These are phyloP conservation scores for Arxiozyma telluris DNA, from an alignment of 1,139 yeast genomes.

Conservation along the genomic window DNA sequence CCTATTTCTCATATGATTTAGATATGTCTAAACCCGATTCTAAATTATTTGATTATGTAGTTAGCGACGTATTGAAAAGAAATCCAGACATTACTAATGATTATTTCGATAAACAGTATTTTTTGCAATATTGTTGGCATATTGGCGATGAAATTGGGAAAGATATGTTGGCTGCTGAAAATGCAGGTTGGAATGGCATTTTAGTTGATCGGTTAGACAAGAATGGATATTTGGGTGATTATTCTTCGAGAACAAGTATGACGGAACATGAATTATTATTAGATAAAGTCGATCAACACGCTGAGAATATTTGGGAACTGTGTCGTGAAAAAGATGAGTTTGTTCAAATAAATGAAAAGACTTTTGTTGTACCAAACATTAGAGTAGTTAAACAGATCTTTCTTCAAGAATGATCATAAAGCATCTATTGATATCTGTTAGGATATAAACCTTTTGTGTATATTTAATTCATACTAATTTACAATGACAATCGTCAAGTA, in stretches of 20 bases:
- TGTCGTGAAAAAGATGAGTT: conserved; percentile 14
- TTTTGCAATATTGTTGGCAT: conserved; percentile 44
- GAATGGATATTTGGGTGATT: conserved; percentile 18
- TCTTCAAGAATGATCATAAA: background rate
- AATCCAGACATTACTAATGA: conserved; percentile 11
- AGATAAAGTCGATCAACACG: conserved; percentile 23
- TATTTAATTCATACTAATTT: background rate
- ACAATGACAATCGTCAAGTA: background rate
- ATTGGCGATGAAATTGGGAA: conserved; percentile 52
- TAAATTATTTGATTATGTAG: conserved; percentile 39
- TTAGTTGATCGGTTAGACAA: conserved; percentile 39
- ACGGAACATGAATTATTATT: conserved; percentile 18
- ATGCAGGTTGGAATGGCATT: conserved; percentile 56
- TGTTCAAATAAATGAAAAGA: conserved; percentile 14
- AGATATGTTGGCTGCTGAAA: conserved; percentile 45
- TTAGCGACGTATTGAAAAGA: conserved; percentile 22
- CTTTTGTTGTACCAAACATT: conserved; percentile 22
- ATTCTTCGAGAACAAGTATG: conserved; percentile 6
- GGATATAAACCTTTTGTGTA: background rate
- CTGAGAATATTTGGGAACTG: conserved; percentile 13
- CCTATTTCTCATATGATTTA: conserved; percentile 48
- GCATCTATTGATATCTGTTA: background rate
- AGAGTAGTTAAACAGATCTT: conserved; percentile 10
- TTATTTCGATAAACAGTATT: conserved; percentile 9
- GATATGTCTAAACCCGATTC: conserved; percentile 46